Evolutionary conservation across 192 early-diverging fungal genomes (phyloP), one percentile per base, ranked within the genome.

Genomic region (Podila clonocystis): DNA sequence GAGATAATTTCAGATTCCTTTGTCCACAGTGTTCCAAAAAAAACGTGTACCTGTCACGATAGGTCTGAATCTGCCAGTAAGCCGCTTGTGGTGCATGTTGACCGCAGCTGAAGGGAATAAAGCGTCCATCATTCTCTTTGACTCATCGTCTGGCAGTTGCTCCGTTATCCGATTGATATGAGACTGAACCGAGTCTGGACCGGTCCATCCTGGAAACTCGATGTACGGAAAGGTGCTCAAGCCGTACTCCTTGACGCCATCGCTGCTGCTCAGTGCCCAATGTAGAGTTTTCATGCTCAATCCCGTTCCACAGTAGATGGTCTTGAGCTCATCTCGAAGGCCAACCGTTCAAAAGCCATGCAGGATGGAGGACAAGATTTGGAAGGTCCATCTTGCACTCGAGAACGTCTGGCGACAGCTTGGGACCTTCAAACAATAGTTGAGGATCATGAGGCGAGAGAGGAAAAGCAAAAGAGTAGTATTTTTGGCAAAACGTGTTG

Each of bases 121-220:
- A 15, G 36, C 26, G 38, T 73, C 33, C 50, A 72, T 36, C 33
- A 41, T 22, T 58, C 17, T 26, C 30, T 72, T 72, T n/a, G 62
- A 64, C 28, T 64, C 70, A 22, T 72, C 30, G 26, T 64, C 50
- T 34, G 30, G 62, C 57, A 72, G 70, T n/a, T 72, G 30, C 22
- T 72, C 62, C 62, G 41, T 72, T 2, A 72, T 24, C 9, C 62
- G 52, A 64, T 58, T 50, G 41, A 72, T 29, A 58, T 49, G 63
- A 4, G 70, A 9, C 24, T 72, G 29, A 17, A 72, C 62, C 12
- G 62, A 72, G 38, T 50, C 52, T 38, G 17, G 50, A 41, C 20
- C 62, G 20, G 50, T 58, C 62, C 70, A 64, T 33, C 50, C 70
- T 58, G 62, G 70, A 31, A 72, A 72, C 28, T 72, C 62, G 20